Percentiles rank a stretch among this genome's conserved stretches.
Conservation (phyloP, 192 early-diverging fungal species). For the Coemansia biformis region DNA sequence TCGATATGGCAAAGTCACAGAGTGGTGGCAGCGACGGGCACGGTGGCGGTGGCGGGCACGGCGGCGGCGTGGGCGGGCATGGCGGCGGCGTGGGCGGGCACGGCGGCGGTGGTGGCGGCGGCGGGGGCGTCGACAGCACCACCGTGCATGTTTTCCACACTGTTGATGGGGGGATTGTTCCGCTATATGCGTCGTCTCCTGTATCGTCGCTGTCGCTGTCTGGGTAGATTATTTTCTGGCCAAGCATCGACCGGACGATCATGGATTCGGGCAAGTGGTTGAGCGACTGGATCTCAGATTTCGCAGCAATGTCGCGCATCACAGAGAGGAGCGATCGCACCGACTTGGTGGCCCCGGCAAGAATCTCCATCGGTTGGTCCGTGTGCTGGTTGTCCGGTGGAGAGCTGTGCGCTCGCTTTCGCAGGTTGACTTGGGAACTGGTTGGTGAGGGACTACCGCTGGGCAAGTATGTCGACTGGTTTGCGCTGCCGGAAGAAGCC, state of each 20-base stretch:
- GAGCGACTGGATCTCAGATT: conserved; percentile 11
- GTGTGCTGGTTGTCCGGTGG: too few relatives aligned
- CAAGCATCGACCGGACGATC: background rate
- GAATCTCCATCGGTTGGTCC: background rate
- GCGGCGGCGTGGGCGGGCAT: too few relatives aligned
- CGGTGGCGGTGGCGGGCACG: background rate
- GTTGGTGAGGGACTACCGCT: background rate
- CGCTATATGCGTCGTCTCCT: background rate
- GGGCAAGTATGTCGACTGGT: too few relatives aligned
- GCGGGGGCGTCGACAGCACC: too few relatives aligned
- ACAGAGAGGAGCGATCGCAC: conserved; percentile 21
- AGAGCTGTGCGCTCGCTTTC: background rate
- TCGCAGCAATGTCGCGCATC: conserved; percentile 24
- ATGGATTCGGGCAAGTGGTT: conserved; percentile 3
- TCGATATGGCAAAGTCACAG: too few relatives aligned
- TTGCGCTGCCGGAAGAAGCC: too few relatives aligned
- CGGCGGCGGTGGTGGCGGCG: too few relatives aligned
- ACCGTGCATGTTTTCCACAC: background rate
- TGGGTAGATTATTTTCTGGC: conserved; percentile 10
- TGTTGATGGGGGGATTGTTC: background rate
- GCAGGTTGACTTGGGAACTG: background rate
- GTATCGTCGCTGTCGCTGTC: conserved; percentile 9
- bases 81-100: too few relatives aligned
- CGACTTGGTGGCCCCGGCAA: conserved; percentile 10
- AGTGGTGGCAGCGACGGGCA: background rate